These are phyloP conservation scores for Triticum urartu DNA, from an alignment of 176 grass and related monocot genomes.

Conservation along the genomic window DNA sequence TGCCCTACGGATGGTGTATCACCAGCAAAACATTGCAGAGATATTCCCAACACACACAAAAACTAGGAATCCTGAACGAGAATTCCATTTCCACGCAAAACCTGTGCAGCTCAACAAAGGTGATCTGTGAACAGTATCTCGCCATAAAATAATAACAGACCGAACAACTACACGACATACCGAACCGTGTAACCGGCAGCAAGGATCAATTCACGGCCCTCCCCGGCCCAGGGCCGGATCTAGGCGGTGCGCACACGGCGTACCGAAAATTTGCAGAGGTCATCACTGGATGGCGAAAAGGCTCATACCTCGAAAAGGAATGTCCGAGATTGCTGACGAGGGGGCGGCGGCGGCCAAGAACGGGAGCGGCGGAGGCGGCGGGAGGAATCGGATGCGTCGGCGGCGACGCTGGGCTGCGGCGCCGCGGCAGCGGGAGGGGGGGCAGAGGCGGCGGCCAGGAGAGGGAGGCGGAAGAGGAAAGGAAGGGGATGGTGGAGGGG, in stretches of 20 bases:
- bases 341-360: background rate
- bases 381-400: background rate
- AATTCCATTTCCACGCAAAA: background rate
- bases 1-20: background rate
- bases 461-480: background rate
- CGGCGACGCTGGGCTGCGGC: background rate
- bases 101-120: background rate
- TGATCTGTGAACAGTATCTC: background rate
- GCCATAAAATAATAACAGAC: background rate
- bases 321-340: background rate
- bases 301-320: background rate
- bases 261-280: background rate
- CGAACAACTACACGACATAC: background rate
- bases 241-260: background rate
- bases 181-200: background rate
- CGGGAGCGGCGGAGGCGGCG: background rate
- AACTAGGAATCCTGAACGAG: background rate
- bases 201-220: background rate
- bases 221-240: background rate
- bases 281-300: background rate
- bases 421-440: background rate
- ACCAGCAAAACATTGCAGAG: background rate
- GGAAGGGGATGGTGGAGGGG: background rate
- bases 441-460: background rate
- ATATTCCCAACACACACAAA: background rate